Conservation (phyloP, 768 basidiomycete genomes). For the Hemileccinum rubropunctum region DNA sequence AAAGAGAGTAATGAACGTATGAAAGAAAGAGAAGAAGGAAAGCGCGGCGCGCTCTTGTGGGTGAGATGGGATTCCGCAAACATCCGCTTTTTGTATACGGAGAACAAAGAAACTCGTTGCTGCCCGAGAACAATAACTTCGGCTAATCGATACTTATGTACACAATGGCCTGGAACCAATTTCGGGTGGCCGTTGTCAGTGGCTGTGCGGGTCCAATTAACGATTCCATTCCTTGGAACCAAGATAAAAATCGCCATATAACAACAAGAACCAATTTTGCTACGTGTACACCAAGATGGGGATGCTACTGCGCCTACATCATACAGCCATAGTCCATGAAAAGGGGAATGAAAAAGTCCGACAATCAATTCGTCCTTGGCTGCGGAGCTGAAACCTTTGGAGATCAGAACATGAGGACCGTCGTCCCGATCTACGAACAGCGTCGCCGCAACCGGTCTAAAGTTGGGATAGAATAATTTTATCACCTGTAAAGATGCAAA, state of each 20-base stretch:
- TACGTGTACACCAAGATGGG: constrained; percentile 12
- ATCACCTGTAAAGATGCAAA: neutral
- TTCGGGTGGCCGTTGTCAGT: constrained; percentile 7
- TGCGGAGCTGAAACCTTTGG: too few species aligned
- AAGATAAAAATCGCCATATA: neutral
- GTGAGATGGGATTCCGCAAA: neutral
- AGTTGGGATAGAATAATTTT: too few species aligned
- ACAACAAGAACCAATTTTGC: neutral
- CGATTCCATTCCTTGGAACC: neutral
- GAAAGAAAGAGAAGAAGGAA: constrained; percentile 15
- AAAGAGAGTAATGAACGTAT: constrained; percentile 23
- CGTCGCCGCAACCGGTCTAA: neutral
- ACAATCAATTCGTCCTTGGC: too few species aligned
- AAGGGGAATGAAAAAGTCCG: too few species aligned
- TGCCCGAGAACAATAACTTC: constrained; percentile 28
- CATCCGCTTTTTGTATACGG: constrained; percentile 29
- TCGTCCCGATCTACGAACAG: too few species aligned
- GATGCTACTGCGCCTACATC: neutral
- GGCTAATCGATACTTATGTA: constrained; percentile 12
- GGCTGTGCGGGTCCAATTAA: constrained; percentile 7
- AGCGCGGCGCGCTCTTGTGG: constrained; percentile 21
- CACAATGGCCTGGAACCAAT: neutral
- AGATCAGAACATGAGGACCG: too few species aligned
- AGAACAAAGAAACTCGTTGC: constrained; percentile 28
- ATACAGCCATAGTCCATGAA: constrained; percentile 14